phyloP scores from a whole-genome alignment of 495 filamentous ascomycete species.

The Trichoderma asperelloides region DNA sequence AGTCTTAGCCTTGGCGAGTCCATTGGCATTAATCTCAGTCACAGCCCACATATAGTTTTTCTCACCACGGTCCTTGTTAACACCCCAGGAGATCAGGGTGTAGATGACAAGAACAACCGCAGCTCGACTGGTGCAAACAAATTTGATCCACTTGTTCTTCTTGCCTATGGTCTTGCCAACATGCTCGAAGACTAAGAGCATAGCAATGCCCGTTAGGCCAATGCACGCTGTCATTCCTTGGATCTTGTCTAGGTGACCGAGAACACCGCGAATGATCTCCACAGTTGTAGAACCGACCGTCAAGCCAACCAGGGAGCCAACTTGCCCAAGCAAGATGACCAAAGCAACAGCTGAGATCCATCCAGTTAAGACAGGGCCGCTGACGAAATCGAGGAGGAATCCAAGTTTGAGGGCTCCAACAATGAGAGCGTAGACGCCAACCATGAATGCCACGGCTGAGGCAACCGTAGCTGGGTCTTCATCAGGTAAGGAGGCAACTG shows the following conservation, averaged over 20 bases:
- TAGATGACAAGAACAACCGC: constrained; percentile 34
- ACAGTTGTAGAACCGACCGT: constrained; percentile 18
- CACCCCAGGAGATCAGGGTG: constrained; percentile 32
- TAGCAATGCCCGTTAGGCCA: constrained; percentile 29
- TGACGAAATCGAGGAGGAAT: constrained; percentile 39
- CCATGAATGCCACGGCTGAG: constrained; percentile 37
- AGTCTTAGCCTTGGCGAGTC: constrained; percentile 28
- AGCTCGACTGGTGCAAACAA: constrained; percentile 29
- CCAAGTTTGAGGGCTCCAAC: constrained; percentile 38
- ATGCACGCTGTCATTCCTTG: constrained; percentile 25
- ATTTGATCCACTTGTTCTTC: constrained; percentile 26
- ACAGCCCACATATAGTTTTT: constrained; percentile 24
- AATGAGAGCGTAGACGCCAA: constrained; percentile 34
- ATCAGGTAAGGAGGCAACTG: constrained; percentile 26
- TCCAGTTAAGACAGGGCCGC: constrained; percentile 34
- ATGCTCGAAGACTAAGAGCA: constrained; percentile 31
- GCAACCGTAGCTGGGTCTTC: constrained; percentile 29
- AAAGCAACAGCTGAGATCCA: constrained; percentile 37
- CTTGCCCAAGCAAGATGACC: constrained; percentile 32
- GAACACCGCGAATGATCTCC: constrained; percentile 11
- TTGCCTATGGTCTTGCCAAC: constrained; percentile 33
- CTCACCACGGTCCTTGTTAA: constrained; percentile 30
- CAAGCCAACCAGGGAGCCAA: constrained; percentile 30
- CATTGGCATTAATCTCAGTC: constrained; percentile 30
- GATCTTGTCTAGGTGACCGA: constrained; percentile 8